Evolutionary conservation across 2,329 filamentous ascomycete genomes (phyloP).

Genomic region (Hypoxylon sp.): DNA sequence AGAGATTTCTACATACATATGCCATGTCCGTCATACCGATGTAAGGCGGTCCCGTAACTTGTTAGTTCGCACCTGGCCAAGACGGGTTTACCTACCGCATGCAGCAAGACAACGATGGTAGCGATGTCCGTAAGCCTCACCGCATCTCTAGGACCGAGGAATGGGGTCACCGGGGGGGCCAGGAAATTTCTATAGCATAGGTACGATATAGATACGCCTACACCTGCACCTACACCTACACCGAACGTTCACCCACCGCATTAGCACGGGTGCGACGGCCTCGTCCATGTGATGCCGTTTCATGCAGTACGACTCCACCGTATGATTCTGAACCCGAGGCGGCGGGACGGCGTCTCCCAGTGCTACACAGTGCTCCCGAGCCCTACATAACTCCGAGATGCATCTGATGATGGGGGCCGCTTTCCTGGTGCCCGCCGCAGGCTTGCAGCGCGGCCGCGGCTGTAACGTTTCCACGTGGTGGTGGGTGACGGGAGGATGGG

Average conservation of each 20-base stretch:
- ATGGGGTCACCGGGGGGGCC: not conserved
- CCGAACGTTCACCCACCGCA: too few species aligned
- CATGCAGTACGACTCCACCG: slow-evolving; percentile 15
- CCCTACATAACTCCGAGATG: not conserved
- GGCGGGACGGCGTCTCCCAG: slow-evolving; percentile 9
- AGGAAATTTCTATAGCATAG: not conserved
- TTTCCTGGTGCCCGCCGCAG: not conserved
- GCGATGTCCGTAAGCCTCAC: not conserved
- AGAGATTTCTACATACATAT: not conserved
- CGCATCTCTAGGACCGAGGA: not conserved
- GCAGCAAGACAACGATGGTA: slow-evolving; percentile 1
- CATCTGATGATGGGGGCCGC: not conserved
- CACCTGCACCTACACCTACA: not conserved
- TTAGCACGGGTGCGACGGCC: slow-evolving; percentile 3
- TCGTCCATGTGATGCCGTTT: not conserved
- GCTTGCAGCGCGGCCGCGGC: not conserved
- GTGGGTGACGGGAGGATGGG: not conserved
- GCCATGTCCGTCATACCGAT: not conserved
- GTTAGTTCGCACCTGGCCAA: not conserved
- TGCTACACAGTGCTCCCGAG: slow-evolving; percentile 19
- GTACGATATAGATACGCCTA: not conserved
- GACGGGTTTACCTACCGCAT: slow-evolving; percentile 6
- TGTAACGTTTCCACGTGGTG: slow-evolving; percentile 9
- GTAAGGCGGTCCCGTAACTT: not conserved
- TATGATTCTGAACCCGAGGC: slow-evolving; percentile 2